Percentiles rank a stretch among this genome's conserved stretches.
These are phyloP conservation scores for Candida silvicultrix DNA, from an alignment of 805 yeast genomes.

Conservation along the genomic window DNA sequence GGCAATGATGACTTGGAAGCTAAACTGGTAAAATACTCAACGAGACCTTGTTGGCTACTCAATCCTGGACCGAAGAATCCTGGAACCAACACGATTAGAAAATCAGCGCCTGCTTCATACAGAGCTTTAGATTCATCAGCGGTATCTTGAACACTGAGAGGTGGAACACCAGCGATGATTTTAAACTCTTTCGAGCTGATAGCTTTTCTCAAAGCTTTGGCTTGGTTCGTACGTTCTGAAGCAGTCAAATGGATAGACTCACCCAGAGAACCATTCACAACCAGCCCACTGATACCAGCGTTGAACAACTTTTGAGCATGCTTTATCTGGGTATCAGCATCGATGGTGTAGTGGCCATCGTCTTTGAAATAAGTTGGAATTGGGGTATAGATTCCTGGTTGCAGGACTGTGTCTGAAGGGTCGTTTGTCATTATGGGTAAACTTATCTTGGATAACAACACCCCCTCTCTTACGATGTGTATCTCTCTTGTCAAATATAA, in stretches of 20 bases:
- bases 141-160: constrained; percentile 38
- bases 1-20: constrained; percentile 35
- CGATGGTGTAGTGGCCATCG: constrained; percentile 31
- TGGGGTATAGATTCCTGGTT: constrained; percentile 44
- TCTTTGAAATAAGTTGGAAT: constrained; percentile 47
- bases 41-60: constrained; percentile 39
- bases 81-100: constrained; percentile 37
- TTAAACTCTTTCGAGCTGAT: too few species aligned
- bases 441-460: too few species aligned
- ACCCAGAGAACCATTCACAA: constrained; percentile 49
- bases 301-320: constrained; percentile 37
- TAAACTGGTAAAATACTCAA: constrained; percentile 34
- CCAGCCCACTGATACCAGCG: constrained; percentile 42
- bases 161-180: constrained; percentile 44
- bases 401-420: too few species aligned
- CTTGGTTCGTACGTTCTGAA: constrained; percentile 33
- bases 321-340: constrained; percentile 36
- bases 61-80: constrained; percentile 41
- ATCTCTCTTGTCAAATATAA: too few species aligned
- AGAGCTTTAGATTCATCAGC: constrained; percentile 31
- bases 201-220: constrained; percentile 30
- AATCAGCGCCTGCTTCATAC: constrained; percentile 33
- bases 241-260: constrained; percentile 45
- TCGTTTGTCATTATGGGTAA: too few species aligned
- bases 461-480: too few species aligned